phyloP scores from a whole-genome alignment of 192 early-diverging fungal species.

The Linnemannia zychae region DNA sequence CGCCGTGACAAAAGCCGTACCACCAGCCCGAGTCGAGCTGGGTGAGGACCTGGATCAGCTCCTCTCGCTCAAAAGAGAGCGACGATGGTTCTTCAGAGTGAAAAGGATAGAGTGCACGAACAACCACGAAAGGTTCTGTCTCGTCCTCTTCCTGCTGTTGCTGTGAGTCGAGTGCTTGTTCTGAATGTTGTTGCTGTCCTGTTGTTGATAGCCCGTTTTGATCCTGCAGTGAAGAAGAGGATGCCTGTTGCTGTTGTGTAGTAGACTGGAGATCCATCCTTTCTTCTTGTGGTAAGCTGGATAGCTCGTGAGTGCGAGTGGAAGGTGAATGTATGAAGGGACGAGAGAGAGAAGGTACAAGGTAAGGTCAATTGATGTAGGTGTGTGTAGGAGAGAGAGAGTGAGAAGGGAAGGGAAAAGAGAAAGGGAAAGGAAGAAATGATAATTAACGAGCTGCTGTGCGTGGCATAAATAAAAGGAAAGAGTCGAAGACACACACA shows the following conservation, averaged over 20 bases:
- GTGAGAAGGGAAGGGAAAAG: neutral
- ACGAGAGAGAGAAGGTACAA: neutral
- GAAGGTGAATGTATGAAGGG: neutral
- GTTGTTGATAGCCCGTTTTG: slow-evolving; percentile 7
- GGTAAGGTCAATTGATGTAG: too few relatives aligned
- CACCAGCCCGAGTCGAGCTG: slow-evolving; percentile 97
- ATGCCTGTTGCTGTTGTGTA: slow-evolving; percentile 12
- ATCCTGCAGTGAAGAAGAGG: slow-evolving; percentile 9
- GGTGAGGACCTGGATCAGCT: slow-evolving; percentile 90
- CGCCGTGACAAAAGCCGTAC: slow-evolving; percentile 87
- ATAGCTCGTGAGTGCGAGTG: neutral
- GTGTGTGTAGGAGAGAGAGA: neutral
- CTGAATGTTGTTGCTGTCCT: slow-evolving; percentile 1
- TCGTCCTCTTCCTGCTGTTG: slow-evolving; percentile 26
- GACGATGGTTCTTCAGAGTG: slow-evolving; percentile 79
- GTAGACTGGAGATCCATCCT: slow-evolving; percentile 6
- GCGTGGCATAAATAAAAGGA: neutral
- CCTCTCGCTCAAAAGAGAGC: slow-evolving; percentile 85
- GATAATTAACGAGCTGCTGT: neutral
- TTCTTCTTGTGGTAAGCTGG: neutral
- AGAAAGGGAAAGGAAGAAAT: neutral
- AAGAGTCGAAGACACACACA: too few relatives aligned
- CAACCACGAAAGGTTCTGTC: slow-evolving; percentile 28
- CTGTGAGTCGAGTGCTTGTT: neutral
- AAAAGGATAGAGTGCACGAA: slow-evolving; percentile 87